These are phyloP conservation scores for Ascochyta rabiei DNA, from an alignment of 2,329 filamentous ascomycete species.

Conservation along the genomic window DNA sequence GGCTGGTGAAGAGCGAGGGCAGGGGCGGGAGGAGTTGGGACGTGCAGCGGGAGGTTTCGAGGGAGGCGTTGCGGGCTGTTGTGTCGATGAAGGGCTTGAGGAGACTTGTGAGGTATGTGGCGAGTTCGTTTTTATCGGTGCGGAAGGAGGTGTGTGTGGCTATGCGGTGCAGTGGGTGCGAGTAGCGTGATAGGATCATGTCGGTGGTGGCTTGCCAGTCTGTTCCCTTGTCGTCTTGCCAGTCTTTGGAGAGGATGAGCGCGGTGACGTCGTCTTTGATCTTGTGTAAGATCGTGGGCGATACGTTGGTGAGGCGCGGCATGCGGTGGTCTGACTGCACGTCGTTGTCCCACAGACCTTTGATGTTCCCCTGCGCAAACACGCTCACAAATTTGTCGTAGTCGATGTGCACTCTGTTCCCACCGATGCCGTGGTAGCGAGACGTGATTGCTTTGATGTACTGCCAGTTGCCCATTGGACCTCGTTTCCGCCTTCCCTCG, in stretches of 20 bases:
- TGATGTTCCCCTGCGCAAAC: slow-evolving; percentile 49
- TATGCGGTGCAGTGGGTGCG: slow-evolving; percentile 57
- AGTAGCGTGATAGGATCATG: slow-evolving; percentile 68
- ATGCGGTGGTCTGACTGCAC: slow-evolving; percentile 38
- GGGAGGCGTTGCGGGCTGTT: slow-evolving; percentile 41
- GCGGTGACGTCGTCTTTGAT: slow-evolving; percentile 54
- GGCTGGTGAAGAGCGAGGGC: slow-evolving; percentile 7
- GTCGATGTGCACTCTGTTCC: slow-evolving; percentile 52
- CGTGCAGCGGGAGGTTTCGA: slow-evolving; percentile 56
- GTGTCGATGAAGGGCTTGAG: slow-evolving; percentile 48
- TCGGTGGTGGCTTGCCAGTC: slow-evolving; percentile 74
- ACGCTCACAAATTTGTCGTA: slow-evolving; percentile 58
- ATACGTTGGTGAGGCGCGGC: slow-evolving; percentile 49
- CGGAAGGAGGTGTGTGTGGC: slow-evolving; percentile 22
- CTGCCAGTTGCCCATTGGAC: slow-evolving; percentile 25
- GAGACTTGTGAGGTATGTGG: slow-evolving; percentile 32
- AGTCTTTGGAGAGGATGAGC: slow-evolving; percentile 47
- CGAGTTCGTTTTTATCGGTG: slow-evolving; percentile 26
- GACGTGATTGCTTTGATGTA: slow-evolving; percentile 51
- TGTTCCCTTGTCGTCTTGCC: slow-evolving; percentile 4
- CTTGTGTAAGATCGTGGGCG: slow-evolving; percentile 40
- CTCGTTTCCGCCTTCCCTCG: not conserved
- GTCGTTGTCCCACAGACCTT: slow-evolving; percentile 48
- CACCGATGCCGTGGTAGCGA: slow-evolving; percentile 54
- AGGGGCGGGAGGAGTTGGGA: slow-evolving; percentile 48